Base-by-base conservation (phyloP, 352 stramenopile genomes). In the Phytopythium kandeliae region DNA sequence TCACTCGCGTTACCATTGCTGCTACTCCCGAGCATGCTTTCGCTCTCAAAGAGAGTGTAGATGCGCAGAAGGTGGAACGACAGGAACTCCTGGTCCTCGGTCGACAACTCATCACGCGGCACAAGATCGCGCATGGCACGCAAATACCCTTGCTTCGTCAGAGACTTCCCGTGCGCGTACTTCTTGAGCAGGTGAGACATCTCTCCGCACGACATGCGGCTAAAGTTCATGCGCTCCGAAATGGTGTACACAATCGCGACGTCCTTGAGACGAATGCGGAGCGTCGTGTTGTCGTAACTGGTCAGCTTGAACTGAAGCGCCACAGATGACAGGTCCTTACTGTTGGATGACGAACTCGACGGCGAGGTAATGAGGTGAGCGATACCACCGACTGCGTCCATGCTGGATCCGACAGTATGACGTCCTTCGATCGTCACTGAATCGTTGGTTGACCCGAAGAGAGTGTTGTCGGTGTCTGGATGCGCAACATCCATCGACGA, bases 211-310 rank as follows among this genome's bases (percentile, higher is more conserved):
- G 69, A 60, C 60, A 92, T 79, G 21, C 61, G 68, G 54, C 79
- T 85, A n/a, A 92, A 72, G 15, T 82, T 84, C 74, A 95, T 85
- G 31, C 81, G 78, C 48, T 95, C 84, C 0, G 84, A 85, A 31
- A 95, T 89, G 7, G 81, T 95, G 60, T 91, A 95, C 17, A 95
- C 79, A 40, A 91, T 89, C 0, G 84, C 84, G 0, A 95, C 81
- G 42, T 95, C 84, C 48, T 91, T 90, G 16, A 95, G 55, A 5
- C 84, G 81, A 59, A 95, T 92, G 11, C 78, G 76, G 25, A 95
- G 58, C 3, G 70, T 74, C 19, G 73, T 90, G 48, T 85, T 88
- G 56, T 94, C 83, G 53, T 87, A 94, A 42, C 65, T 90, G 11
- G 78, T 95, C n/a, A 95, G 58, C 52, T 92, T 91, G 62, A 95